Evolutionary conservation across 805 yeast species (phyloP).

Genomic region (Ogataea thermomethanolica): DNA sequence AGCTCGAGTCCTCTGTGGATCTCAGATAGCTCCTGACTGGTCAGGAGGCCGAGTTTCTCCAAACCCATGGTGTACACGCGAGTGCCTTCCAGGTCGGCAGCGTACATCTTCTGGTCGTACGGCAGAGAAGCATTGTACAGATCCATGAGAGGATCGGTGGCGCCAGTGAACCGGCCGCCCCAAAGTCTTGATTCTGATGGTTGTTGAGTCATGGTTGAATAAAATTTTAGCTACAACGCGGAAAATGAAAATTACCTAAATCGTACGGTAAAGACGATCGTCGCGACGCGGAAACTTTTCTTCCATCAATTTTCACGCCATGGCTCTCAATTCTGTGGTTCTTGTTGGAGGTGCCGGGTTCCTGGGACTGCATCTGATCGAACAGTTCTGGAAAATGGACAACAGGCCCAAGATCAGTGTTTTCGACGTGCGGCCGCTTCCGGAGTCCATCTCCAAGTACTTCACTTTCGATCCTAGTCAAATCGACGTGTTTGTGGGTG

Average conservation of each 20-base stretch:
- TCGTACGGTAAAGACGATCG: neutral
- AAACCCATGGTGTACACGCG: constrained; percentile 89
- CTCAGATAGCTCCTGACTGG: constrained; percentile 65
- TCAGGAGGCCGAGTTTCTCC: constrained; percentile 70
- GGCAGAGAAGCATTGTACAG: constrained; percentile 95
- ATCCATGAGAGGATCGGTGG: constrained; percentile 96
- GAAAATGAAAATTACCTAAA: constrained; percentile 2
- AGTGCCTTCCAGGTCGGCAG: constrained; percentile 92
- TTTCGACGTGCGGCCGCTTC: constrained; percentile 87
- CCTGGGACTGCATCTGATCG: constrained; percentile 85
- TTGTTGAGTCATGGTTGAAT: constrained; percentile 25
- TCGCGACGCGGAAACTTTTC: neutral
- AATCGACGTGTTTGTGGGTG: constrained; percentile 72
- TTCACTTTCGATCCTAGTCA: constrained; percentile 67
- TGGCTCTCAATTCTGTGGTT: constrained; percentile 54
- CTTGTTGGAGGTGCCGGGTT: constrained; percentile 97
- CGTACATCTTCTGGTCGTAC: constrained; percentile 91
- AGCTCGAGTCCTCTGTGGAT: constrained; percentile 79
- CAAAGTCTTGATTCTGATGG: constrained; percentile 76
- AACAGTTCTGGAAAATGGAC: constrained; percentile 65
- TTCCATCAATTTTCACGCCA: constrained; percentile 2
- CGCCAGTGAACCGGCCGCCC: constrained; percentile 99
- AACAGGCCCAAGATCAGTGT: constrained; percentile 78
- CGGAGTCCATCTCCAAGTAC: constrained; percentile 62
- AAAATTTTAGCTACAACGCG: constrained; percentile 11